Evolutionary conservation across 331 rosid genomes (phyloP), one percentile per base, ranked within the genome.

Genomic region (Telfairia occidentalis): DNA sequence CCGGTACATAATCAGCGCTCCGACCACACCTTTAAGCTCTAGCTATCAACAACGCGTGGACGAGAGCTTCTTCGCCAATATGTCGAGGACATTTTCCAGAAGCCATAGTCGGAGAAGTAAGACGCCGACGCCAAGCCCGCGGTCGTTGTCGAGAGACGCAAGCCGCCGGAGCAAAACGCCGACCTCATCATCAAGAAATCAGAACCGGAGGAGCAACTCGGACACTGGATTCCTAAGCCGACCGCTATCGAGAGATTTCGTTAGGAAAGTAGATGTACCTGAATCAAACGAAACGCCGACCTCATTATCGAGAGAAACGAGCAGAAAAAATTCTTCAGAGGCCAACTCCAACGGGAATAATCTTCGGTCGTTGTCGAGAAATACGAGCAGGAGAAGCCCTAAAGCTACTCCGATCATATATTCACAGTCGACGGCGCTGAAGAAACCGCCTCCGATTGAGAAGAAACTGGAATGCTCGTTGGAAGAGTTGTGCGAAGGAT

Each of bases 401-500:
- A 70, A 3, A 2, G 32, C 89, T 7, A 87, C 95, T 53, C 97
- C 98, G 3, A 90, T 95, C 73, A 84, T 95, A 45, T 95, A 85
- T 77, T 95, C 98, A 16, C 97, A 90, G 70, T 71, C 98, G 54
- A 87, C 88, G 4, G 87, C 74, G 0, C 80, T 86, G 71, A 90
- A 77, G 80, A 92, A 88, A 82, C 93, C 92, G 32, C 81, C 86
- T 5, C 87, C 88, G 5, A 40, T 90, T 0, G 89, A 91, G 89
- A 95, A 76, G 81, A 86, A 77, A 49, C 86, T 95, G 11, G 75
- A 73, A 10, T 86, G 90, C 84, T 75, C 98, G n/a, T 91, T 95
- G 0, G 96, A 95, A 85, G 81, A 90, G 63, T 79, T 95, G 18
- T 85, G 85, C 49, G 86, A 87, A 59, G 98, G 98, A 72, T 82